Evolutionary conservation across 129 eudicot genomes (phyloP).

Genomic region (Deinandra increscens): DNA sequence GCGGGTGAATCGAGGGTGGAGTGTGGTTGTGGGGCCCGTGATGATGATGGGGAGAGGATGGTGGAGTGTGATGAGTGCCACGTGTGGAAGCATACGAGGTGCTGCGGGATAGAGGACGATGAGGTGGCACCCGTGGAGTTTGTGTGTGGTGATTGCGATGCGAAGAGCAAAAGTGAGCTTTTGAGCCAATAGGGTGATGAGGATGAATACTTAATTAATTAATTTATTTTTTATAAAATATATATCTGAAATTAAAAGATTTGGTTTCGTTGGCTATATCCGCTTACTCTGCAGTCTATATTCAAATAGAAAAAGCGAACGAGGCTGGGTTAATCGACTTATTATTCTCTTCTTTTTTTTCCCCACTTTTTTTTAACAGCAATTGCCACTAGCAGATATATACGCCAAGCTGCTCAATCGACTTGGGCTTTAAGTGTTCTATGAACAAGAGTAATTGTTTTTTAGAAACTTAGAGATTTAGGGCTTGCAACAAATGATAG

Average conservation of each 20-base stretch:
- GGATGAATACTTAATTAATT: slow-evolving; percentile 7
- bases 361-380: no score
- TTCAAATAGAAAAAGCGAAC: no score
- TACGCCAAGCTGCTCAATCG: no score
- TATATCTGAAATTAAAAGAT: slow-evolving; percentile 8
- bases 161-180: slow-evolving; percentile 31
- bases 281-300: no score
- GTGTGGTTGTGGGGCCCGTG: slow-evolving; percentile 50
- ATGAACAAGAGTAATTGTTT: no score
- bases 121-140: slow-evolving; percentile 44
- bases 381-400: no score
- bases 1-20: slow-evolving; percentile 38
- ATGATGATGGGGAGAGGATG: slow-evolving; percentile 71
- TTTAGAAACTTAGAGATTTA: no score
- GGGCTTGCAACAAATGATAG: no score
- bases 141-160: slow-evolving; percentile 41
- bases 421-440: no score
- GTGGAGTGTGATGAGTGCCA: slow-evolving; percentile 61
- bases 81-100: slow-evolving; percentile 58
- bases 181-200: slow-evolving; percentile 27
- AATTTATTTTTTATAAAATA: slow-evolving; percentile 9
- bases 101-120: slow-evolving; percentile 52
- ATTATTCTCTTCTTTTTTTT: no score
- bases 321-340: no score
- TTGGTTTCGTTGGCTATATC: not conserved